phyloP scores from a whole-genome alignment of 768 basidiomycete species.

The Multifurca ochricompacta region DNA sequence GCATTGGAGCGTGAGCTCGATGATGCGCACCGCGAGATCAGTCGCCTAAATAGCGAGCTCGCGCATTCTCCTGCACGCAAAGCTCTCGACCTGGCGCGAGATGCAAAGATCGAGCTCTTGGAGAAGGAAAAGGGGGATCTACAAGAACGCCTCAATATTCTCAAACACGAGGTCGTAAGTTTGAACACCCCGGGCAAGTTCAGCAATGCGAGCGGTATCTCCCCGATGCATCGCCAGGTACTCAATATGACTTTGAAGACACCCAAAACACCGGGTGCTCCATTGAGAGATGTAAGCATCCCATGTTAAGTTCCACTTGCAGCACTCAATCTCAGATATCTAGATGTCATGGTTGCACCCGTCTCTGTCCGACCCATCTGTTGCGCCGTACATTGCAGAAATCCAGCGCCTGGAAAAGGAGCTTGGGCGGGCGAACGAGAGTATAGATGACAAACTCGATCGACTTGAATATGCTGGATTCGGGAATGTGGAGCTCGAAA shows the following conservation, averaged over 20 bases:
- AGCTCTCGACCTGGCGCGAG: conserved; percentile 71
- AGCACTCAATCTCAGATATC: conserved; percentile 17
- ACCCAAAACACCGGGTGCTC: conserved; percentile 73
- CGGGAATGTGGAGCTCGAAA: conserved; percentile 62
- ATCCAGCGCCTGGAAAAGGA: conserved; percentile 67
- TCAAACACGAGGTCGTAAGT: conserved; percentile 46
- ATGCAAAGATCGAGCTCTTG: conserved; percentile 65
- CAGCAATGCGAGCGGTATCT: conserved; percentile 49
- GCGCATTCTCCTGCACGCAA: conserved; percentile 68
- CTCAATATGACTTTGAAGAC: conserved; percentile 58
- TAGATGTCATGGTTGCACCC: conserved; percentile 71
- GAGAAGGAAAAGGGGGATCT: conserved; percentile 73
- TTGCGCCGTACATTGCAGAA: conserved; percentile 60
- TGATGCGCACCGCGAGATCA: conserved; percentile 68
- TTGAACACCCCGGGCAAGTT: conserved; percentile 51
- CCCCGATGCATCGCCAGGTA: conserved; percentile 70
- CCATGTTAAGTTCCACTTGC: neutral
- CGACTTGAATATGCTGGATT: conserved; percentile 75
- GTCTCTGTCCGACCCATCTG: conserved; percentile 46
- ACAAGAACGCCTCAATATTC: conserved; percentile 55
- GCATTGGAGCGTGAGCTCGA: conserved; percentile 71
- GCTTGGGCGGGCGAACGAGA: conserved; percentile 72
- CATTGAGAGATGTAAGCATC: conserved; percentile 63
- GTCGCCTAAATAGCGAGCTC: conserved; percentile 55
- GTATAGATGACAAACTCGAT: conserved; percentile 83